Evolutionary conservation across 352 stramenopile species (phyloP).

Genomic region (Phytophthora citricola): DNA sequence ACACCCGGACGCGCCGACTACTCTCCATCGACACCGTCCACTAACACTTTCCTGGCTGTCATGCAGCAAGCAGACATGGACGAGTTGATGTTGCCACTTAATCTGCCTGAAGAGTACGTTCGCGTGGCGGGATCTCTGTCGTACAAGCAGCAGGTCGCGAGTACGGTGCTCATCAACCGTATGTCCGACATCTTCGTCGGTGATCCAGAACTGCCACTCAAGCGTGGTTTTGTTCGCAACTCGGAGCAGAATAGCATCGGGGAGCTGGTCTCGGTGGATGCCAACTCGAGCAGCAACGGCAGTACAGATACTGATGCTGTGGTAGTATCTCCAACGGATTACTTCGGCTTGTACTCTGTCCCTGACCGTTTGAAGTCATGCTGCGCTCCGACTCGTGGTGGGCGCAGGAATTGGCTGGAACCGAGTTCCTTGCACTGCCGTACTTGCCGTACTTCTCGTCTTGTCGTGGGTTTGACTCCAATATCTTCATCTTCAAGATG

Average conservation of each 20-base stretch:
- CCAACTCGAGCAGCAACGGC: slow-evolving; percentile 21
- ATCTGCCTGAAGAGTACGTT: slow-evolving; percentile 87
- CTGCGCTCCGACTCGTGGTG: slow-evolving; percentile 75
- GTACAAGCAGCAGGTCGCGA: slow-evolving; percentile 80
- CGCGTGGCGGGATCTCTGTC: slow-evolving; percentile 58
- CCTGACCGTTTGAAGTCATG: slow-evolving; percentile 46
- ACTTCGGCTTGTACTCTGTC: slow-evolving; percentile 62
- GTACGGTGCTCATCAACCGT: slow-evolving; percentile 89
- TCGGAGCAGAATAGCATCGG: slow-evolving; percentile 66
- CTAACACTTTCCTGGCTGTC: slow-evolving; percentile 83
- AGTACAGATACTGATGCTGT: slow-evolving; percentile 16
- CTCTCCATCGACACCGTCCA: slow-evolving; percentile 56
- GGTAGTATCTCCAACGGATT: slow-evolving; percentile 57
- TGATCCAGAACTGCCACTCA: slow-evolving; percentile 68
- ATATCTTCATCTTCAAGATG: slow-evolving; percentile 94
- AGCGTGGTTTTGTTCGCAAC: slow-evolving; percentile 66
- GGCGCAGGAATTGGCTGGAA: slow-evolving; percentile 65
- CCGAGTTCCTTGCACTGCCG: slow-evolving; percentile 86
- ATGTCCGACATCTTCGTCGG: slow-evolving; percentile 93
- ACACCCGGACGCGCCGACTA: slow-evolving; percentile 85
- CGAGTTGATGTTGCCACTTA: slow-evolving; percentile 92
- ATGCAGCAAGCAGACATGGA: slow-evolving; percentile 83
- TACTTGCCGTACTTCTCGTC: slow-evolving; percentile 98
- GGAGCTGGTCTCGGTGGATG: slow-evolving; percentile 19
- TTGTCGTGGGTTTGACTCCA: slow-evolving; percentile 94